Evolutionary conservation across 2,329 filamentous ascomycete genomes (phyloP), one percentile per base, ranked within the genome.

Genomic region (Trichoderma koningii): DNA sequence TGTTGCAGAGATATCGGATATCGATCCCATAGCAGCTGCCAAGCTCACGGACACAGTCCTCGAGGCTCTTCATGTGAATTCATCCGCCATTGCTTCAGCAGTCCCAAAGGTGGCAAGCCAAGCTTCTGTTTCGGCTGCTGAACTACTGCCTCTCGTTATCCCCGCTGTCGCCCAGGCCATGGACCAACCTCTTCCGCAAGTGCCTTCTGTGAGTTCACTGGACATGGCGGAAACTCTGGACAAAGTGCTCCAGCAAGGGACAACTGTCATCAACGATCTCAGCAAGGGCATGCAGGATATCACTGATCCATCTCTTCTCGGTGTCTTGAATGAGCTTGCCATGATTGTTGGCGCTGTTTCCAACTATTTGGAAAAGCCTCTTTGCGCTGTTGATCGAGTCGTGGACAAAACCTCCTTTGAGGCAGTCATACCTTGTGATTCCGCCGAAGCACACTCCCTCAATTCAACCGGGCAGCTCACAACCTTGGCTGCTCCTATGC

Each of bases 21-120:
- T 69, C 6, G 69, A 71, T 50, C 34, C 66, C 1, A 66, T 64
- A 12, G 68, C 69, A 17, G 68, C 68, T 5, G 70, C 69, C n/a
- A 66, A 28, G 42, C 63, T 73, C 42, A 64, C 69, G 17, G 71
- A 73, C 23, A 55, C 65, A n/a, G 65, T 71, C 10, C 61, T 73
- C 2, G 51, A 48, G 9, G 66, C 61, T 23, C 60, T 73, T 56
- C 67, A 66, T 28, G 62, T 73, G 7, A 57, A 71, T 44, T 47
- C 63, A n/a, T 52, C 61, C 6, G 64, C 66, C 0, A 48, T 73
- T 21, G 65, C 67, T 30, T 67, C 68, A 1, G 51, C 63, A 19
- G 45, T 73, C 44, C 64, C 68, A 12, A 52, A 65, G n/a, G 55
- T 70, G 14, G 68, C 70, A 19, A 45, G 34, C 14, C 56, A 71